Evolutionary conservation across 148 eudicot species (phyloP).

Genomic region (Mesembryanthemum crystallinum): DNA sequence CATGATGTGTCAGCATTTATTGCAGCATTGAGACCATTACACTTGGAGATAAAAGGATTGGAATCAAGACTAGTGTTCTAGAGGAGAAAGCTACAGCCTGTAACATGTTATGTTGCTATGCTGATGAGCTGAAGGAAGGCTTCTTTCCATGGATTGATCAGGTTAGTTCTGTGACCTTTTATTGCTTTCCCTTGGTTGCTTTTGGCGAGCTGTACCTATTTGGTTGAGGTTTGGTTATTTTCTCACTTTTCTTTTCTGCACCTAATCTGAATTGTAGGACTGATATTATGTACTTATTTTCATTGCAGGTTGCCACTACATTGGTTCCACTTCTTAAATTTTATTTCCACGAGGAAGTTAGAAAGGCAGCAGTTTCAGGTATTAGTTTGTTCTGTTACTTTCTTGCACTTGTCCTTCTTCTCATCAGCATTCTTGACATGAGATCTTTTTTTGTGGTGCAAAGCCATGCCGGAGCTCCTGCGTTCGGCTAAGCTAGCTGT

Average conservation of each 20-base stretch:
- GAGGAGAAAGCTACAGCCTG: conserved; percentile 56
- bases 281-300: not conserved
- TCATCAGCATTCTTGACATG: conserved; percentile 1
- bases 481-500: conserved; percentile 45
- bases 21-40: conserved; percentile 46
- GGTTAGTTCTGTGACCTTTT: conserved; percentile 20
- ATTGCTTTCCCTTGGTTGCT: not conserved
- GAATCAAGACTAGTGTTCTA: conserved; percentile 41
- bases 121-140: conserved; percentile 50
- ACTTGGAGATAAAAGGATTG: conserved; percentile 42
- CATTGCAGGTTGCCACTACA: conserved; percentile 42
- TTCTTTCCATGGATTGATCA: conserved; percentile 50
- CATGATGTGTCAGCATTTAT: not conserved
- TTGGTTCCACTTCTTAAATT: conserved; percentile 54
- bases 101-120: conserved; percentile 50
- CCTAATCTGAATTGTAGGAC: not conserved
- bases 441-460: conserved; percentile 2
- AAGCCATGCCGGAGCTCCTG: conserved; percentile 47
- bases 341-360: conserved; percentile 48
- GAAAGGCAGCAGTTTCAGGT: conserved; percentile 53
- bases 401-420: not conserved
- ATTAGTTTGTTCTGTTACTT: conserved; percentile 16
- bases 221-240: not conserved
- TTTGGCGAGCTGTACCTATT: not conserved
- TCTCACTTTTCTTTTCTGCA: not conserved